Evolutionary conservation across 306 rosid genomes (phyloP), one percentile per base, ranked within the genome.

Genomic region (Casuarina glauca): DNA sequence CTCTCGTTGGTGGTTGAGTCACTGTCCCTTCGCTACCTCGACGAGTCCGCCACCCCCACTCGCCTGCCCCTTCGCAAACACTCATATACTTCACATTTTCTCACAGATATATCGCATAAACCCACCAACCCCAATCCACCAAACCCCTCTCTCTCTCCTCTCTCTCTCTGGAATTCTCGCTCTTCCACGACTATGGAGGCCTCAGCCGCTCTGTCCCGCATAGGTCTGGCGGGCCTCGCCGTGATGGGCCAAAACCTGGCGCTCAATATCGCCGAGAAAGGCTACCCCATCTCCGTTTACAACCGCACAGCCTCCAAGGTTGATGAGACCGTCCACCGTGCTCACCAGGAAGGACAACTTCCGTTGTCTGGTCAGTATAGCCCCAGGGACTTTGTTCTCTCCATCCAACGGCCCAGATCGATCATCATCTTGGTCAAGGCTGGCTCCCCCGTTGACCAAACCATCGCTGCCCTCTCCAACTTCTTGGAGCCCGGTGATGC

Each of bases 231-330:
- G 0, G 97, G 98, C 38, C 89, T 94, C 8, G 98, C 98, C 62
- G 98, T 94, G 0, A 94, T 94, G 98, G 98, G 98, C 84, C 98
- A 94, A 75, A 94, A 94, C 86, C 90, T 94, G 6, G 97, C 98
- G 69, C 96, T 94, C 41, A 94, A 94, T 88, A 88, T 92, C 77
- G 98, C 97, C 46, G 98, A 94, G 3, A 94, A 94, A 73, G 98
- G 98, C 45, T 92, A 92, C 84, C 97, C 98, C 0, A 92, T 94
- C 89, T 94, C 98, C 76, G 97, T 94, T 75, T 94, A 94, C 91
- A 94, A 94, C 76, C 97, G 98, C 60, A 86, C 97, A 0, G 51
- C 93, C 42, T 88, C 96, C 83, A 94, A 94, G 41, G 97, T 92
- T 57, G 97, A 94, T 71, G 97, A 94, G 81, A 92, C 98, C 44